Conservation (phyloP, 495 filamentous ascomycete genomes). For the Pyrenula massariospora region DNA sequence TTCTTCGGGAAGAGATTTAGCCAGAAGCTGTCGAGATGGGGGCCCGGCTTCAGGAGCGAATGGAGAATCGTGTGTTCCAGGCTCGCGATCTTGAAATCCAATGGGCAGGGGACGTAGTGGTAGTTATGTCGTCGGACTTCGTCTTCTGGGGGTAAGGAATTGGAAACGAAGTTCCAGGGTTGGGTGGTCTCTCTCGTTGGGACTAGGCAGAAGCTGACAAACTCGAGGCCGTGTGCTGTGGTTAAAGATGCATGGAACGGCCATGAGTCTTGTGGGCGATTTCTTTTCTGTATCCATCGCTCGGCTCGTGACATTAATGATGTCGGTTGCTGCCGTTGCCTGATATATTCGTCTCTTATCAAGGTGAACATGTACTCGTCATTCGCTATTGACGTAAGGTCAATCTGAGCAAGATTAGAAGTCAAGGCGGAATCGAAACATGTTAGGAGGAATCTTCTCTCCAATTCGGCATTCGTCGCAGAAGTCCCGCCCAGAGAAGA, state of each 20-base stretch:
- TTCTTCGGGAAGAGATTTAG: not conserved
- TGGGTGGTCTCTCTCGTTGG: not conserved
- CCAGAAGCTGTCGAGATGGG: not conserved
- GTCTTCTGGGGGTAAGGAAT: not conserved
- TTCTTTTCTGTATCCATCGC: too few species aligned
- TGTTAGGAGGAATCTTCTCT: not conserved
- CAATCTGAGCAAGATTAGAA: not conserved
- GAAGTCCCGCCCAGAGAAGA: not conserved
- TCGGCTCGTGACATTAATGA: too few species aligned
- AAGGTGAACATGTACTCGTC: not conserved
- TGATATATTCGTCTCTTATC: not conserved
- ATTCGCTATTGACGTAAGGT: not conserved
- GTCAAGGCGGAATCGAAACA: not conserved
- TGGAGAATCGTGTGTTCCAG: not conserved
- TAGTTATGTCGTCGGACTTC: not conserved
- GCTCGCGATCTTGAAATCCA: not conserved
- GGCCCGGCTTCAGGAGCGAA: not conserved
- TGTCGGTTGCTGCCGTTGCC: not conserved
- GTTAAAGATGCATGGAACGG: not conserved
- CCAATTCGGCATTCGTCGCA: not conserved
- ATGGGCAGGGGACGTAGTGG: not conserved
- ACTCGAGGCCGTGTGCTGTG: not conserved
- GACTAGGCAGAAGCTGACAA: not conserved
- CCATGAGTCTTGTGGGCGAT: not conserved
- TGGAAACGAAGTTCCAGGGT: not conserved